Evolutionary conservation across 805 yeast species (phyloP).

Genomic region (Metschnikowia shivogae): DNA sequence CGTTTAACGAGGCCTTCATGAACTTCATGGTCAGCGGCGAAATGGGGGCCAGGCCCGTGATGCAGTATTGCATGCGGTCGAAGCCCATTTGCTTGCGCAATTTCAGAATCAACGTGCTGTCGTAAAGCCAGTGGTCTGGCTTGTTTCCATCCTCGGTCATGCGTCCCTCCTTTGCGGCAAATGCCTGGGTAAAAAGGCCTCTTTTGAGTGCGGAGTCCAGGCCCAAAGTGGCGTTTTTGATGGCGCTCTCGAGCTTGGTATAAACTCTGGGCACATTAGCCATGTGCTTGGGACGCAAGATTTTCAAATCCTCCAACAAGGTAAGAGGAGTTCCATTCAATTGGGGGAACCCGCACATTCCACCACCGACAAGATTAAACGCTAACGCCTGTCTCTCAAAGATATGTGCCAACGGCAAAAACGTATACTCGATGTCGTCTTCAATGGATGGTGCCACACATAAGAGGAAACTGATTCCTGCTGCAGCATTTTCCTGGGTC

Average conservation of each 20-base stretch:
- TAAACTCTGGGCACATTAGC: conserved; percentile 26
- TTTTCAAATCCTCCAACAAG: conserved; percentile 22
- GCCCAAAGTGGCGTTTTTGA: conserved; percentile 22
- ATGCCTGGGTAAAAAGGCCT: conserved; percentile 16
- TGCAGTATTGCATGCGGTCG: conserved; percentile 24
- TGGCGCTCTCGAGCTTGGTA: conserved; percentile 24
- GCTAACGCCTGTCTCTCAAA: conserved; percentile 29
- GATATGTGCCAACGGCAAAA: conserved; percentile 38
- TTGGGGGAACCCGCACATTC: conserved; percentile 23
- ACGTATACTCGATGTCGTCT: conserved; percentile 16
- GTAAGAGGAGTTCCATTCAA: conserved; percentile 22
- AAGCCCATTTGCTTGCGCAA: conserved; percentile 31
- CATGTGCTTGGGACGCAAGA: conserved; percentile 23
- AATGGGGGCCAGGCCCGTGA: conserved; percentile 66
- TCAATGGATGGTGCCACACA: conserved; percentile 9
- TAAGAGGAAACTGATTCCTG: conserved; percentile 17
- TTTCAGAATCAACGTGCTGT: conserved; percentile 11
- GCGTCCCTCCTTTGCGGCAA: conserved; percentile 17
- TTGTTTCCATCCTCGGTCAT: conserved; percentile 17
- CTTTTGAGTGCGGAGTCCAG: conserved; percentile 18
- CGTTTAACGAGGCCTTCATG: conserved; percentile 56
- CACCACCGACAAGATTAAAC: conserved; percentile 22
- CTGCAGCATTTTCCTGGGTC: conserved; percentile 19
- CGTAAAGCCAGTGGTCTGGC: conserved; percentile 20
- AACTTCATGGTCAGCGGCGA: conserved; percentile 57